Base-by-base conservation (phyloP, 2,329 filamentous ascomycete species). In the Thielaviopsis cerberus region DNA sequence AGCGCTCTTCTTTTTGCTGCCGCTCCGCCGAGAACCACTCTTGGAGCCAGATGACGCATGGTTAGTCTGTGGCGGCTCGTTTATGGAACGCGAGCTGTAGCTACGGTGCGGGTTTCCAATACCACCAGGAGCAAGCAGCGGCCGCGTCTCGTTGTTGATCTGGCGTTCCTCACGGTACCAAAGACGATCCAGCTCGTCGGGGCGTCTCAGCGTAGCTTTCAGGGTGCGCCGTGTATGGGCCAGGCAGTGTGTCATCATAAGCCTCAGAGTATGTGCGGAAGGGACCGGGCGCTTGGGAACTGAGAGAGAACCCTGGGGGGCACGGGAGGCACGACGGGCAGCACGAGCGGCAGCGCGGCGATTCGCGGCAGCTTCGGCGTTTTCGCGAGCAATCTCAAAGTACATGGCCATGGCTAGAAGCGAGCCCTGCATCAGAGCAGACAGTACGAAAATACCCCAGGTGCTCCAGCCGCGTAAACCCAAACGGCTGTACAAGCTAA, bases 371-470 rank as follows among this genome's bases (percentile, higher is more conserved):
- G 53, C 26, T n/a, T 37, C 48, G 3, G 30, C 26, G 17, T 52
- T 53, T 20, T 54, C 48, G n/a, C 55, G 56, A 22, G 53, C 37
- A 20, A 83, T 67, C 69, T 89, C 77, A 67, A 90, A 97, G 64
- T 80, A 82, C 61, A 95, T 78, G 23, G 82, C 88, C 85, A 98
- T 86, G 24, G 69, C 73, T 50, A 98, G 74, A 58, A 98, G 72
- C 10, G 80, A 77, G 20, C 89, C 91, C 69, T 98, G 92, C 74
- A 97, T 78, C 59, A 76, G 71, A 1, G 91, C 92, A 0, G 90
- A 95, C 55, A 97, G 76, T 51, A 95, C 76, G 66, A 91, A 94
- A 15, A 97, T 83, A 10, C 88, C 83, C 92, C 92, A 98, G 0
- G 89, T 88, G 70, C 90, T 96, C 92, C 92, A 98, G 0, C 91